Conservation (phyloP, 2,329 filamentous ascomycete genomes). For the Venturia asperata region DNA sequence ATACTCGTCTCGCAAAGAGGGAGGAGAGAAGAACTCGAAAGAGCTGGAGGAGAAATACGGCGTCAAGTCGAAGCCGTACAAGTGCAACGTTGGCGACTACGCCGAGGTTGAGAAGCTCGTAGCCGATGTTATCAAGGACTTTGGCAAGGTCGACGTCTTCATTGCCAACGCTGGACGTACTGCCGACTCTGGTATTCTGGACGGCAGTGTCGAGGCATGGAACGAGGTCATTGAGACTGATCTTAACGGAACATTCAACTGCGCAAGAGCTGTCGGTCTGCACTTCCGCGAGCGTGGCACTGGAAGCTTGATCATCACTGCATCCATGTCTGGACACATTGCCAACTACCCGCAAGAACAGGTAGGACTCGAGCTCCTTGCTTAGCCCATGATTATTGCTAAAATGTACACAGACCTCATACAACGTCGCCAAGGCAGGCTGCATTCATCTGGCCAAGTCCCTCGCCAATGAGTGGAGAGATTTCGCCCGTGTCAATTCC, state of each 20-base stretch:
- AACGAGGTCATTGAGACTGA: constrained; percentile 79
- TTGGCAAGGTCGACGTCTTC: constrained; percentile 41
- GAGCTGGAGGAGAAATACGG: constrained; percentile 18
- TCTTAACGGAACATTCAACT: constrained; percentile 80
- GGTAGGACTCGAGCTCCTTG: constrained; percentile 32
- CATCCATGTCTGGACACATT: constrained; percentile 70
- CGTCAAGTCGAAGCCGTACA: constrained; percentile 20
- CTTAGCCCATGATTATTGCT: neutral
- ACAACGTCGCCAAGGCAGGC: constrained; percentile 20
- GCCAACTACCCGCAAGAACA: constrained; percentile 77
- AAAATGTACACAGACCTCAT: constrained; percentile 31
- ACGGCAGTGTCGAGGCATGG: constrained; percentile 62
- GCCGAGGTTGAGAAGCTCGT: constrained; percentile 30
- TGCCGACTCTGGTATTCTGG: constrained; percentile 60
- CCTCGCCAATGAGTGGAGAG: constrained; percentile 62
- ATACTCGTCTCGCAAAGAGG: constrained; percentile 54
- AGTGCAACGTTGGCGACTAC: constrained; percentile 22
- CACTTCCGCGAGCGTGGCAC: constrained; percentile 33
- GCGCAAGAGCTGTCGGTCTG: constrained; percentile 73
- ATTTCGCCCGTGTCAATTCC: constrained; percentile 45
- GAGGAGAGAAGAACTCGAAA: constrained; percentile 59
- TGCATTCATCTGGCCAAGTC: constrained; percentile 58
- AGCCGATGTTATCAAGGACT: constrained; percentile 32
- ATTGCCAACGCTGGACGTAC: constrained; percentile 63
- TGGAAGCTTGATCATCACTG: constrained; percentile 59